Evolutionary conservation across 129 eudicot genomes (phyloP).

Genomic region (Chrysanthemum lavandulifolium): DNA sequence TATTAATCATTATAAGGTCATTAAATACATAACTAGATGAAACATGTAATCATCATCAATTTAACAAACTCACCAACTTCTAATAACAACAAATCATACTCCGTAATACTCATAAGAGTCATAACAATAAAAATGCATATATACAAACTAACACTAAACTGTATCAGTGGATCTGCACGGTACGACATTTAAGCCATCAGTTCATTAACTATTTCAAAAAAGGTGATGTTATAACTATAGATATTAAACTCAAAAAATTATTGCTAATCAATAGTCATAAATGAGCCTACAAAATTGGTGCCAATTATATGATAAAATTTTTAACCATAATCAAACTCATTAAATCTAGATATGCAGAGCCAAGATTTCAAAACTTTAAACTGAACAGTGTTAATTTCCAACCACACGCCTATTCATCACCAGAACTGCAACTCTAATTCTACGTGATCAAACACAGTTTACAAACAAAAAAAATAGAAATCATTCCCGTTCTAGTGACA

Average conservation of each 20-base stretch:
- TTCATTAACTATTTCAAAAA: neutral
- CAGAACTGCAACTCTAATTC: neutral
- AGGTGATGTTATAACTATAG: neutral
- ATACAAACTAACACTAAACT: neutral
- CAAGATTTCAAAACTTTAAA: neutral
- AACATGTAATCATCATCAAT: slow-evolving; percentile 17
- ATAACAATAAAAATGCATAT: too few species aligned
- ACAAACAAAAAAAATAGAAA: too few species aligned
- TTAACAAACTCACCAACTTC: slow-evolving; percentile 18
- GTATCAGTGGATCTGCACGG: neutral
- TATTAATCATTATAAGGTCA: slow-evolving; percentile 25
- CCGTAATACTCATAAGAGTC: neutral
- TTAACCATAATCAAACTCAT: neutral
- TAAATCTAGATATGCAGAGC: neutral
- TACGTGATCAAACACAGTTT: neutral
- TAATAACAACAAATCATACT: neutral
- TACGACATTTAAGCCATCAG: neutral
- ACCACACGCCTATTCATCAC: neutral
- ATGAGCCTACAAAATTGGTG: neutral
- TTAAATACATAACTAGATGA: slow-evolving; percentile 11
- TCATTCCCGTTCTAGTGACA: too few species aligned
- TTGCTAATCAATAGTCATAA: slow-evolving; percentile 11
- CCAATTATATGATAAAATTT: neutral
- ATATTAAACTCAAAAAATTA: neutral
- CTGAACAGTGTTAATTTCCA: neutral